Evolutionary conservation across 148 eudicot genomes (phyloP).

Genomic region (Mesembryanthemum crystallinum): DNA sequence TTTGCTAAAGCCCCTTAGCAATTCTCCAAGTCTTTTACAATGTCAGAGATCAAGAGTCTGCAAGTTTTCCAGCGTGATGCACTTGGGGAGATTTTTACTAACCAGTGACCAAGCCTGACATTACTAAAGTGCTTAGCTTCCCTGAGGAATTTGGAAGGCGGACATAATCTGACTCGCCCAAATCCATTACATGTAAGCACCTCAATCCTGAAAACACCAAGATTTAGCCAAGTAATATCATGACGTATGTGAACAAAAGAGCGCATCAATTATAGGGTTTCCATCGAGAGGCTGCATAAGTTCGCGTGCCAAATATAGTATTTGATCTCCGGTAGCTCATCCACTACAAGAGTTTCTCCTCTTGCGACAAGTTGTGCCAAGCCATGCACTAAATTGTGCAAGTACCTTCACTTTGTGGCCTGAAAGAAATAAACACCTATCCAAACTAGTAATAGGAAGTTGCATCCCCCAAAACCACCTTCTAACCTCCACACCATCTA

Average conservation of each 20-base stretch:
- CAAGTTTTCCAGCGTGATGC: not conserved
- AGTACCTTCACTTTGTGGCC: not conserved
- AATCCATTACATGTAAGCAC: not conserved
- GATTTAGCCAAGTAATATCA: not conserved
- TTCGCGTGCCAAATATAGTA: not conserved
- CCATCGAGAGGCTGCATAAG: not conserved
- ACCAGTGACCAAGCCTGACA: not conserved
- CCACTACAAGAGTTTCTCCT: not conserved
- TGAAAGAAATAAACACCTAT: no score
- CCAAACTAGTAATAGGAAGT: no score
- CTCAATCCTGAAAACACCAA: not conserved
- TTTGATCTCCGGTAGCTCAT: not conserved
- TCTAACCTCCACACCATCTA: no score
- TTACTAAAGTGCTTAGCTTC: conserved; percentile 9
- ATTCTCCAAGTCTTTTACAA: not conserved
- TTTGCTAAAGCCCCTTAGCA: conserved; percentile 27
- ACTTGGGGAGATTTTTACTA: not conserved
- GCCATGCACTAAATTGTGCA: not conserved
- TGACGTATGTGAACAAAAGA: not conserved
- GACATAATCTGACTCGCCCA: not conserved
- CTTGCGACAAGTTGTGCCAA: not conserved
- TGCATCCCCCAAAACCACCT: not conserved
- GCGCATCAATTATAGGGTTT: not conserved
- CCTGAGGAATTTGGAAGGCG: conserved; percentile 8
- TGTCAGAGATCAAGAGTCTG: not conserved